Base-by-base conservation (phyloP, 345 rosid genomes). In the Cochlearia excelsa region DNA sequence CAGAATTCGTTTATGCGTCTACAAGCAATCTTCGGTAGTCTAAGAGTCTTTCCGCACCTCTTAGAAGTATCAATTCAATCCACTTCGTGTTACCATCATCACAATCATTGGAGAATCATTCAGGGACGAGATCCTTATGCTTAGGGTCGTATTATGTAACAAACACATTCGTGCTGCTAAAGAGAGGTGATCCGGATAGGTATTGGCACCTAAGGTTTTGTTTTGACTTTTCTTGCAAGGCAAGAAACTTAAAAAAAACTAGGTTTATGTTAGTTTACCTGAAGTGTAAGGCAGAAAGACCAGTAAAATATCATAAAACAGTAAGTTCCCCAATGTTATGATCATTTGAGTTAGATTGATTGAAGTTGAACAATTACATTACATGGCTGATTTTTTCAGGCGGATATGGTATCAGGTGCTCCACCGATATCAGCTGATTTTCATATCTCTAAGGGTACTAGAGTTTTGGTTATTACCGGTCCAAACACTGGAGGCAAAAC, bases 401-500 rank as follows among this genome's bases (percentile, higher is more conserved):
- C 77, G 65, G 61, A 72, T 42, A 77, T 70, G 6, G 48, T 77
- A 63, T 78, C 90, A 73, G 72, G 68, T 61, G 66, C 77, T 63
- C 76, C 41, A 4, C 96, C 96, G 52, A 81, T 92, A 48, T 89
- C 98, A 37, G 80, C 80, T 77, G 95, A 88, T 74, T 76, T 92
- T 64, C 79, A 75, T 63, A 79, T 92, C 69, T 46, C 84, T 49
- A 62, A 48, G 59, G 82, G 77, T 62, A 86, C 93, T 28, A 84
- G 76, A 73, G 94, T 92, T 68, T 79, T 88, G 65, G 76, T 88
- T 56, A 82, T 92, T 62, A 92, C 96, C 16, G 96, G 96, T 57
- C 96, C 98, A 23, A 92, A 88, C 67, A 92, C 95, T 4, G 98
- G 98, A 50, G 97, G 98, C 52, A 88, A 88, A 83, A 92, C 97